Evolutionary conservation across 164 flowering plant species (phyloP), one percentile per base, ranked within the genome.

Genomic region (Stephania cephalantha): DNA sequence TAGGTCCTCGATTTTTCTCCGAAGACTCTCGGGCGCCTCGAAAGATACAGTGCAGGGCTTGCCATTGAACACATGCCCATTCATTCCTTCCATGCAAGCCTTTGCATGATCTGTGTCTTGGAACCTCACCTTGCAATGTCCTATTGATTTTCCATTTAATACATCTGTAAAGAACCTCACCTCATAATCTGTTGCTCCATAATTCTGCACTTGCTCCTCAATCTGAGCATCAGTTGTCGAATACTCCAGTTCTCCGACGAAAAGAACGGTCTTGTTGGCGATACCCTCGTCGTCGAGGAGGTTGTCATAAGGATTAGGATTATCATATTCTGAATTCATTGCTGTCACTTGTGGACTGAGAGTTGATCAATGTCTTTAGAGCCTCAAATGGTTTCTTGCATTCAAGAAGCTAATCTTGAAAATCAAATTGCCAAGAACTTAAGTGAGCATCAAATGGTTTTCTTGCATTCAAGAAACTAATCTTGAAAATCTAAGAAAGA

Each of bases 181-280:
- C 82, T 25, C 25, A 25, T 25, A 25, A 25, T 94, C 97, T 84
- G 90, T 91, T 1, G 58, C 66, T 45, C 98, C 98, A 82, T 94
- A 90, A 83, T 89, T 89, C 20, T 83, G 82, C 9, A 90, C 81
- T 79, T 88, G 93, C 0, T 74, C 74, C 84, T 94, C 97, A 22
- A 94, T 83, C 58, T 94, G 87, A 0, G 90, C 88, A 85, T 93
- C 97, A 1, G 98, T 93, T 6, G 97, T 93, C 97, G 94, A 93
- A 94, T 95, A 94, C 79, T 89, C 93, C 84, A 90, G 79, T 72
- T 94, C 94, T 3, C 98, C 95, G 7, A 92, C 93, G 81, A 88
- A 92, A 30, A 92, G 85, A 35, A 92, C 96, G 77, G 42, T 35
- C 42, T 94, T 94, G 44, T 92, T 94, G 78, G 90, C 91, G 15